Base-by-base conservation (phyloP, 352 stramenopile genomes). In the Globisporangium okanoganense region DNA sequence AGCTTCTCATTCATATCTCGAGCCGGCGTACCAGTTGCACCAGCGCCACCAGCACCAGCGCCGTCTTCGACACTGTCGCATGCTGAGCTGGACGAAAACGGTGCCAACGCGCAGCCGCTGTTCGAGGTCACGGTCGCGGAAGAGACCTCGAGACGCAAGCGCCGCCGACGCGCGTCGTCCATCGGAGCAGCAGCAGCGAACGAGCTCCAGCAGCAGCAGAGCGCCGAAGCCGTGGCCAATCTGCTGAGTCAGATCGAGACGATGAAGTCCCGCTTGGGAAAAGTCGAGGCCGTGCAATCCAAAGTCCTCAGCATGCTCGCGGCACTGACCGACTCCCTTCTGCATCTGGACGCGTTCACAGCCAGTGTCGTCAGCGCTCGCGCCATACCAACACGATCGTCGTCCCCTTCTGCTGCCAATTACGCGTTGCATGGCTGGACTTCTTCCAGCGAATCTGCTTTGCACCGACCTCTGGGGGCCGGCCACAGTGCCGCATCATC, bases 341-440 rank as follows among this genome's bases (percentile, higher is more conserved):
- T n/a, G 43, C 56, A 61, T 16, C 33, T 61, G 20, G 43, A 55
- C 20, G 56, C 20, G 20, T 31, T 61, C 16, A 58, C 36, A 12
- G 20, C 16, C 16, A 14, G 29, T 33, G 29, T n/a, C n/a, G n/a
- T n/a, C n/a, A n/a, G n/a, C n/a, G n/a, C n/a, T n/a, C n/a, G n/a
- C n/a, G n/a, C n/a, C n/a, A n/a, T n/a, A n/a, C n/a, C n/a, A n/a
- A n/a, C 10, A 35, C 47, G n/a, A 33, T 24, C 24, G 3, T 53
- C 16, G 8, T 38, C 45, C 10, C 24, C 44, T 51, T 51, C 44
- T 29, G 44, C 12, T 16, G 22, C 20, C 22, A 5, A 25, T 16
- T 27, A 29, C 24, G 45, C 9, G 27, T 25, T 18, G 18, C 48
- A 40, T 18, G 18, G 27, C 24, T 38, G 12, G 48, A 20, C 18